A percentile compares a stretch with the other conserved stretches of the same genome.
Conservation (phyloP, 1,284 basidiomycete species). For the Takashimella tepidaria region DNA sequence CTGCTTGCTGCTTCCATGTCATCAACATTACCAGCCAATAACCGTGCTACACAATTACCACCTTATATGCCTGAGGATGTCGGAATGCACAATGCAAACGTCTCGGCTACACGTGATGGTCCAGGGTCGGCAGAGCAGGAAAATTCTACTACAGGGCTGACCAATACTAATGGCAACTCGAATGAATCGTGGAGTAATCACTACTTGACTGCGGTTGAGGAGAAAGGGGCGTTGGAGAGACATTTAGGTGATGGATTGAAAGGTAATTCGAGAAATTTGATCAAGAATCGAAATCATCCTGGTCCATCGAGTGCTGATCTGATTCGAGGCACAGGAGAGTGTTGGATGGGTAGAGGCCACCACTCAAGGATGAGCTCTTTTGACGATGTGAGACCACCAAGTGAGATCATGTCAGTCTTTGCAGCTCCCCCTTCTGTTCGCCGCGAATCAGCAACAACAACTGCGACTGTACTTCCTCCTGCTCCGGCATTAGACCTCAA, state of each 20-base stretch:
- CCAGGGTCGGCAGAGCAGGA: not conserved
- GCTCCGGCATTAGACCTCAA: conserved; percentile 3
- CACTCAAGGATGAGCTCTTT: not conserved
- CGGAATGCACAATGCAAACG: conserved; percentile 1
- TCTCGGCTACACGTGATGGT: not conserved
- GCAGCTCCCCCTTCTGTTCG: conserved; percentile 19
- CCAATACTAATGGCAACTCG: not conserved
- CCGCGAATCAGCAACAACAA: conserved; percentile 10
- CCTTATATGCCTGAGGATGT: conserved; percentile 21
- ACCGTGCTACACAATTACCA: conserved; percentile 13
- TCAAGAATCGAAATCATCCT: not conserved
- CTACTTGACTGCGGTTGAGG: conserved; percentile 10
- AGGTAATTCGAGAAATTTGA: not conserved
- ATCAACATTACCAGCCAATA: conserved; percentile 4
- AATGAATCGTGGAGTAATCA: not conserved
- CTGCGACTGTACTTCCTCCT: conserved; percentile 6
- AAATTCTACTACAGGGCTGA: conserved; percentile 2
- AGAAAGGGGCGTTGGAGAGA: conserved; percentile 7
- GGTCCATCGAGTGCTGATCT: not conserved
- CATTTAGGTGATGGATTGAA: not conserved
- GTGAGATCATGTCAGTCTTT: conserved; percentile 20
- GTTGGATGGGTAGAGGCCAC: not conserved
- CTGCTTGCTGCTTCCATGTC: conserved; percentile 9
- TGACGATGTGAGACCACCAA: conserved; percentile 2
- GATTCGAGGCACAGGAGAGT: conserved; percentile 3